Base-by-base conservation (phyloP, 768 basidiomycete genomes). In the Filobasidium floriforme region DNA sequence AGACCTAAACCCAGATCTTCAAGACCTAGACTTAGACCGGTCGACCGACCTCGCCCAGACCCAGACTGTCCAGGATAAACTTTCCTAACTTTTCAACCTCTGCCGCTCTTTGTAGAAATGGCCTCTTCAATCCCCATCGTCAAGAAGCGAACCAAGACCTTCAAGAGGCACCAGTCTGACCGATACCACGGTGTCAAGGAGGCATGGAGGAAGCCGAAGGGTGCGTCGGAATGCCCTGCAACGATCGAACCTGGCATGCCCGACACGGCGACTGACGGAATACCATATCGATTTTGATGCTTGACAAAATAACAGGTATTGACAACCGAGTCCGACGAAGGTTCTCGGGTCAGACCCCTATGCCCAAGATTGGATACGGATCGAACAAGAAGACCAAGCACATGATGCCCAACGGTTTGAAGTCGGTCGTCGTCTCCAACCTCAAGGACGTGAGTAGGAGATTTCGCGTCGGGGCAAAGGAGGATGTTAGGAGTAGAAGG, bases 141-240 rank as follows among this genome's bases (percentile, higher is more conserved):
- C 82, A 96, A 94, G 85, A 98, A 98, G 84, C 89, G 92, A 81
- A 96, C 93, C 76, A 91, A 88, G 82, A 82, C 84, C 79, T 98
- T 98, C 90, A 97, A 94, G 92, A 90, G 94, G 81, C 94, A 98
- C 82, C 94, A 98, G 82, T 94, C 92, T 60, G 94, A 98, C 83
- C 89, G 94, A 78, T 98, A 96, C 84, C 86, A 90, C 80, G 82
- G 88, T 72, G 92, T 98, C 73, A 94, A 94, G 85, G 92, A 96
- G 84, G 84, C 90, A 84, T 99, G 96, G 96, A 86, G 96, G 80
- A 99, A 99, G 84, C 96, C 96, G 73, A 99, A 98, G 87, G 96
- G 70, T 71, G 60, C 46, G 69, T 62, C 6, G 1, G 26, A 5
- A 18, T 24, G n/a, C n/a, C n/a, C n/a, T n/a, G n/a, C n/a, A n/a